Percentiles rank a stretch among this genome's conserved stretches.
phyloP scores from a whole-genome alignment of 2,329 filamentous ascomycete genomes.

The Alternaria arbusti region DNA sequence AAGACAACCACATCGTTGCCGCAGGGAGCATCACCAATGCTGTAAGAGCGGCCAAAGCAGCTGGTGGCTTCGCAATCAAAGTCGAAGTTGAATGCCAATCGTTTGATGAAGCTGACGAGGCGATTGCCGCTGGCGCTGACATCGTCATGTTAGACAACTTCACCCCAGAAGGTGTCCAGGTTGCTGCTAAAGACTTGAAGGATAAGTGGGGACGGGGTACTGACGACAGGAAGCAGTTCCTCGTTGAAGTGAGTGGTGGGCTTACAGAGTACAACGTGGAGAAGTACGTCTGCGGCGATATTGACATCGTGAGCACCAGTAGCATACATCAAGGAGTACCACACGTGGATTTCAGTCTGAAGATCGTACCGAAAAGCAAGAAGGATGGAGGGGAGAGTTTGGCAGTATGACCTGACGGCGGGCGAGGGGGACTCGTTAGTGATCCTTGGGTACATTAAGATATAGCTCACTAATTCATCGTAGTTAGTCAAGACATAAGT shows the following conservation, averaged over 20 bases:
- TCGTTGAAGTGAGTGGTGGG: conserved; percentile 93
- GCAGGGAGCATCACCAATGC: conserved; percentile 82
- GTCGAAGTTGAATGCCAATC: conserved; percentile 94
- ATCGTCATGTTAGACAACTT: conserved; percentile 99
- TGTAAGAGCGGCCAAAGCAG: conserved; percentile 80
- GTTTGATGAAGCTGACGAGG: conserved; percentile 87
- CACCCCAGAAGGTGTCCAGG: conserved; percentile 75
- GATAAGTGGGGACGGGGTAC: conserved; percentile 75
- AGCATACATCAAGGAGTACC: conserved; percentile 95
- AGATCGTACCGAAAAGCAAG: conserved; percentile 67
- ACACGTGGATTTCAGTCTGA: conserved; percentile 94
- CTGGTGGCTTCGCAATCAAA: conserved; percentile 89
- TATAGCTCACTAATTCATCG: neutral
- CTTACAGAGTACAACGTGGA: conserved; percentile 84
- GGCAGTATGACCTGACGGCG: conserved; percentile 1
- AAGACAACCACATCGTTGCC: conserved; percentile 98
- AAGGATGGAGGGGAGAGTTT: conserved; percentile 22
- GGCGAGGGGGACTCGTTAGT: no score
- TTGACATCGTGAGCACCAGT: conserved; percentile 95
- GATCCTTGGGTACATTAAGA: no score
- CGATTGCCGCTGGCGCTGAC: conserved; percentile 88
- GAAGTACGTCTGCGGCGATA: conserved; percentile 78
- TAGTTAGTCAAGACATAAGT: neutral
- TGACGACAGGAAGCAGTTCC: conserved; percentile 64
- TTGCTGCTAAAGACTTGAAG: conserved; percentile 77